Evolutionary conservation across 306 rosid species (phyloP), one percentile per base, ranked within the genome.

Genomic region (Inga oerstediana): DNA sequence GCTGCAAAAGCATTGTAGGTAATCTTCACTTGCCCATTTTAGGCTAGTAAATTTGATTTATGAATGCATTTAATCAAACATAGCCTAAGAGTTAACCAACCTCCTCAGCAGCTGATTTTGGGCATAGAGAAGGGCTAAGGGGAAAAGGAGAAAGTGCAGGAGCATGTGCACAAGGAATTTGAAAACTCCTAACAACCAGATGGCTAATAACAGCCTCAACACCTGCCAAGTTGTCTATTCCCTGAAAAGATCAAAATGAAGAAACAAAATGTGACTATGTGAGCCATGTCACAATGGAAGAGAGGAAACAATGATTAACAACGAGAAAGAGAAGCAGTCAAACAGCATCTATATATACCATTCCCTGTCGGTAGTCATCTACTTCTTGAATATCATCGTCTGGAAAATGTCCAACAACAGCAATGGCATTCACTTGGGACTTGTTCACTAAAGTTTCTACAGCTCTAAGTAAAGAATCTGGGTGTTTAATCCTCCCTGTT

Each of bases 131-230:
- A 27, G 30, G 30, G 30, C 30, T 27, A 27, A 27, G 30, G 30
- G 30, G 30, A 0, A 27, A 27, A 27, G 30, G 30, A 27, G 30
- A 27, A 27, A 27, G 30, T 27, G 30, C 30, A 79, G 98, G 97
- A 82, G 98, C 95, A 27, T 27, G 91, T 35, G 98, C 98, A 83
- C 98, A 93, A 62, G 98, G 98, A 83, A 93, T 93, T 78, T 80
- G 87, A 80, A 95, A 95, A 84, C 85, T 97, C 88, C 82, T 90
- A 86, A 92, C 98, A 74, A 95, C 97, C 69, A 93, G 88, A 83
- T 93, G 97, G 86, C 98, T 95, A 79, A 95, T 95, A 78, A 95
- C 85, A 78, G 97, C 98, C 87, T 95, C 98, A 49, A 90, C 97
- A 84, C 97, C 97, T 0, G 97, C 97, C 88, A 93, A 89, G 67